Evolutionary conservation across 2,329 filamentous ascomycete genomes (phyloP), one percentile per base, ranked within the genome.

Genomic region (Trichothecium sympodiale): DNA sequence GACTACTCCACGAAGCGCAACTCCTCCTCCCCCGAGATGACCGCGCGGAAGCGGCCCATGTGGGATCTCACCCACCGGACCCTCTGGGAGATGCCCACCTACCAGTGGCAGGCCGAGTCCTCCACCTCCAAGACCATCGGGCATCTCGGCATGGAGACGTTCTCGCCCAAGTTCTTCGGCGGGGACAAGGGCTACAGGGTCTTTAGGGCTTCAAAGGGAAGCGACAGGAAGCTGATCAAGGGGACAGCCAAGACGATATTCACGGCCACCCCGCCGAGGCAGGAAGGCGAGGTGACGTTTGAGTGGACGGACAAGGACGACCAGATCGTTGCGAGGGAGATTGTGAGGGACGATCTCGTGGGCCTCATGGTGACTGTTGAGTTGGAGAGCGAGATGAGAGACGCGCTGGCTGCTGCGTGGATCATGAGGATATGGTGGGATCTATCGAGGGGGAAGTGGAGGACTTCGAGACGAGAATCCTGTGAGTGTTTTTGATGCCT

Each of bases 371-470:
- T 61, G 9, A 49, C 48, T 4, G 50, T 48, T 10, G 48, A 53
- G 42, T 49, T 59, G 50, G 42, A 41, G 14, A 36, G 36, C 5
- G 43, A 42, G 8, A 34, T 43, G 39, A 44, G 56, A 4, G 57
- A 61, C 35, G 56, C 53, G 4, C 48, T 61, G 15, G 55, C 55
- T 8, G 45, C 49, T 4, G 52, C 55, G 8, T 60, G 57, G 58
- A 47, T 59, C 34, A 31, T 56, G 33, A 49, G 54, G 33, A 35
- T 56, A 17, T 61, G 57, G 57, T 49, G 48, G 33, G 49, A 52
- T n/a, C 27, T 53, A 23, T 47, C 54, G 4, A 44, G 43, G 15
- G 45, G 39, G 7, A 43, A 80, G 30, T 29, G 20, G 20, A 10
- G 20, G 20, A 10, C 20, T 25, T 25, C 20, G 10, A 25, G 10